These are phyloP conservation scores for Pythium brassicae DNA, from an alignment of 352 stramenopile species.

Conservation along the genomic window DNA sequence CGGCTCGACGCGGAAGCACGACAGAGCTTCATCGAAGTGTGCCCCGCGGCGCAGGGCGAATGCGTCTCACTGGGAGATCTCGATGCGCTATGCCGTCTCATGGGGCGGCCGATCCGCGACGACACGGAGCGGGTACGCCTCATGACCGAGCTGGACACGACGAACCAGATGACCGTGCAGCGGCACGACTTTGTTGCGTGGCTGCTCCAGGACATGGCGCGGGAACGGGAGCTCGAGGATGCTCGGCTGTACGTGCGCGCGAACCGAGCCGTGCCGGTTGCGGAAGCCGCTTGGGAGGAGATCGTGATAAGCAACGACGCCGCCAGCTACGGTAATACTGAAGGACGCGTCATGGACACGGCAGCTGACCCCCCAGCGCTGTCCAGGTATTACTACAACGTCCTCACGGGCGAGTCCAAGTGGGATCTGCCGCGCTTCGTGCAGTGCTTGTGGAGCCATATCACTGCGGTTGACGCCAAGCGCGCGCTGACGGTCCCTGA, in stretches of 20 bases:
- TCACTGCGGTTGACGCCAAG: slow-evolving; percentile 19
- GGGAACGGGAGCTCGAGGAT: slow-evolving; percentile 18
- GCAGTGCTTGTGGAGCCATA: slow-evolving; percentile 23
- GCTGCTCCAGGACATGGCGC: slow-evolving; percentile 35
- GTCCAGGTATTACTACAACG: slow-evolving; percentile 46
- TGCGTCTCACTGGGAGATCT: slow-evolving; percentile 37
- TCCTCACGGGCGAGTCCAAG: slow-evolving; percentile 39
- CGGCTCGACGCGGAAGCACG: slow-evolving; percentile 43
- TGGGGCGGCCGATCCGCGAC: slow-evolving; percentile 34
- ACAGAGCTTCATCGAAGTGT: slow-evolving; percentile 31
- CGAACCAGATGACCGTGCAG: slow-evolving; percentile 51
- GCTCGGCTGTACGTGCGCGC: slow-evolving; percentile 6
- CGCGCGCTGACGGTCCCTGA: not conserved
- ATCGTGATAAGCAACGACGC: slow-evolving; percentile 11
- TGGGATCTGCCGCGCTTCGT: slow-evolving; percentile 46
- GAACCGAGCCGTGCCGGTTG: slow-evolving; percentile 14
- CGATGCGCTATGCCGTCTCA: slow-evolving; percentile 38
- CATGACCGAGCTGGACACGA: slow-evolving; percentile 53
- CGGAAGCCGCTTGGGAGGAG: slow-evolving; percentile 46
- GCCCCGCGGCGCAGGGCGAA: slow-evolving; percentile 24
- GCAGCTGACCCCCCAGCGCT: slow-evolving; percentile 6
- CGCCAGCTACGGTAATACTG: not conserved
- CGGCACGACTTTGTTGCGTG: slow-evolving; percentile 50
- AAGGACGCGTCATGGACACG: not conserved
- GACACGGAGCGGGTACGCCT: slow-evolving; percentile 38